phyloP scores from a whole-genome alignment of 108 stramenopile species.

The Skeletonema marinoi region DNA sequence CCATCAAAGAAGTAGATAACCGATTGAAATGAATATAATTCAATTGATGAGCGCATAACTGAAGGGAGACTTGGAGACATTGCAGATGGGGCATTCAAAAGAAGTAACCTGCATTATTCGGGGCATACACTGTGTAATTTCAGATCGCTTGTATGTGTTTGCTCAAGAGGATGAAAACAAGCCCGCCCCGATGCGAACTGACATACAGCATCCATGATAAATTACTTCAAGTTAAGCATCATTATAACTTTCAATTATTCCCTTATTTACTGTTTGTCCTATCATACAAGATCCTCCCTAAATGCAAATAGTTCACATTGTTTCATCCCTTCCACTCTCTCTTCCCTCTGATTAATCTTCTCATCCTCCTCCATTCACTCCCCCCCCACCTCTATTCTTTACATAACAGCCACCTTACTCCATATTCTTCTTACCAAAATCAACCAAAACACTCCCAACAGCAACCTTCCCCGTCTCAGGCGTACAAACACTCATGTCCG shows the following conservation, averaged over 20 bases:
- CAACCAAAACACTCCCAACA: constrained; percentile 83
- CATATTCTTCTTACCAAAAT: constrained; percentile 93
- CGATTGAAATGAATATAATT: too few species aligned
- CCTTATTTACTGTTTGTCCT: neutral
- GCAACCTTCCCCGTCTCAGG: constrained; percentile 80
- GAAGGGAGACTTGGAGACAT: too few species aligned
- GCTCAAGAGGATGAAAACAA: too few species aligned
- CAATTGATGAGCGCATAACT: too few species aligned
- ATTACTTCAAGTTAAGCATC: neutral
- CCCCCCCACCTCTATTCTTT: neutral
- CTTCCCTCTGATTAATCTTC: neutral
- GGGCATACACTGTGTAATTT: too few species aligned
- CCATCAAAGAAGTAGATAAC: too few species aligned
- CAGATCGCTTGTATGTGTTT: too few species aligned
- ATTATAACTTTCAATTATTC: neutral
- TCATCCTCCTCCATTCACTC: neutral
- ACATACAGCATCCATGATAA: too few species aligned
- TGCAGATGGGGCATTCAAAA: too few species aligned
- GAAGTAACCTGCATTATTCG: too few species aligned
- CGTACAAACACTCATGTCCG: constrained; percentile 81
- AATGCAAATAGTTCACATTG: neutral
- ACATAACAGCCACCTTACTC: constrained; percentile 46
- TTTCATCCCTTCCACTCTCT: neutral
- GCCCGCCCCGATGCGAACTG: too few species aligned
- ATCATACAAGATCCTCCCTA: neutral